Base-by-base conservation (phyloP, 2,329 filamentous ascomycete genomes). In the Trichoderma sp. region DNA sequence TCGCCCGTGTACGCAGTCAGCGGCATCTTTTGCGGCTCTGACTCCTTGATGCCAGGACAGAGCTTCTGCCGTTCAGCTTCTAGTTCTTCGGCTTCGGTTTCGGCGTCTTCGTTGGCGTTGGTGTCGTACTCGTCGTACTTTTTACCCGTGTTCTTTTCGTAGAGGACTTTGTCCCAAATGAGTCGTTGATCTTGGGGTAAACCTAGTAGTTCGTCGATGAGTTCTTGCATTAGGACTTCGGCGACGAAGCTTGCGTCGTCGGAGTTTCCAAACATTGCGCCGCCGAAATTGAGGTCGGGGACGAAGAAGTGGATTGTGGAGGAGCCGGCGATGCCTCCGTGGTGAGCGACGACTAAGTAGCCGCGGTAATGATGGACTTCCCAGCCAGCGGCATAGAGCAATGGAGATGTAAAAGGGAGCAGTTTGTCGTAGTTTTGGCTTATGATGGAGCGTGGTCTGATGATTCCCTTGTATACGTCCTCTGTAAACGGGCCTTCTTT, bases 281-380 rank as follows among this genome's bases (percentile, higher is more conserved):
- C 78, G 1, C 81, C 82, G 53, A 83, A 81, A 11, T 76, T 76
- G 31, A 78, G 66, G 0, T 74, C 77, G 1, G 81, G 82, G 1
- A 83, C n/a, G 56, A 82, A 82, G 14, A 81, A 77, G 41, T 81
- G 81, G 0, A 76, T 78, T 4, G 78, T 80, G 0, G 75, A 77
- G 38, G 80, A 82, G 0, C 82, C 82, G 7, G 80, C 65, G 12
- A 79, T 77, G 9, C 65, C 68, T 0, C 82, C 82, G 50, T 79
- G 77, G 38, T 83, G 82, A 7, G 76, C 74, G 11, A 83, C 75
- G 1, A 81, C 68, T n/a, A 71, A 75, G 11, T 80, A 66, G 1
- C 74, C 78, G 1, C 75, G 69, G 41, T 81, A 82, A 24, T 76
- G 75, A 29, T 78, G 76, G 0, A 78, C 50, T 14, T 82, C 81